Conservation (phyloP, 2,329 filamentous ascomycete genomes). For the Aspergillus bombycis region DNA sequence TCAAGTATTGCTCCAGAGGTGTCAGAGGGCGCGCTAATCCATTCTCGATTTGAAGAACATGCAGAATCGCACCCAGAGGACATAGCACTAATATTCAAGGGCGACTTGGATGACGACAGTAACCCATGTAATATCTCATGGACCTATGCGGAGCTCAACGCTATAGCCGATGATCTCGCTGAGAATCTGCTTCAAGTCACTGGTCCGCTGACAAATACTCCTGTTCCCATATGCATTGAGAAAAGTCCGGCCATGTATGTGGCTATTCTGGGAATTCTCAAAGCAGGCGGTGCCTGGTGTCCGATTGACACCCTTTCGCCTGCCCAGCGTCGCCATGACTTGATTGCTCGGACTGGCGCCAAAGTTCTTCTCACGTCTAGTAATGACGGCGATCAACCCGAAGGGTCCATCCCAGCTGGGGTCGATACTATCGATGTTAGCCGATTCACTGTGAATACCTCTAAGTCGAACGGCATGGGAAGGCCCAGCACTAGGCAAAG, state of each 20-base stretch:
- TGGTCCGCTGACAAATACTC: conserved; percentile 26
- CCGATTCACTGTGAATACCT: conserved; percentile 15
- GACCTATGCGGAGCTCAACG: conserved; percentile 42
- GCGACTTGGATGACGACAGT: conserved; percentile 27
- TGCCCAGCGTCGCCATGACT: conserved; percentile 40
- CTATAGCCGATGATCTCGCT: conserved; percentile 37
- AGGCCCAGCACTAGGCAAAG: background rate
- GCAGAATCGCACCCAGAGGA: conserved; percentile 28
- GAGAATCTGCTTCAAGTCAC: conserved; percentile 29
- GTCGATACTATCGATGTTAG: conserved; percentile 35
- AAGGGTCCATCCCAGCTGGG: conserved; percentile 30
- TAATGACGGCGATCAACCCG: conserved; percentile 24
- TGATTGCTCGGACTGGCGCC: conserved; percentile 40
- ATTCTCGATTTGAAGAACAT: conserved; percentile 34
- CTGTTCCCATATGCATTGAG: conserved; percentile 45
- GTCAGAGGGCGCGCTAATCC: conserved; percentile 23
- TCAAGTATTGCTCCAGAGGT: conserved; percentile 16
- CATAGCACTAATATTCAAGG: conserved; percentile 33
- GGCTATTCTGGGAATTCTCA: conserved; percentile 47
- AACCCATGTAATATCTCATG: conserved; percentile 27
- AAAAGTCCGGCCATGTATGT: conserved; percentile 43
- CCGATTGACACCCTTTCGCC: conserved; percentile 46
- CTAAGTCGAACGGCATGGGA: background rate
- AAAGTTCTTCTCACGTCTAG: conserved; percentile 33
- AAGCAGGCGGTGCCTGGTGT: conserved; percentile 47